A percentile compares a stretch with the other conserved stretches of the same genome.
Evolutionary conservation across 2,329 filamentous ascomycete genomes (phyloP).

Genomic region (Chrysoporthe cubensis): DNA sequence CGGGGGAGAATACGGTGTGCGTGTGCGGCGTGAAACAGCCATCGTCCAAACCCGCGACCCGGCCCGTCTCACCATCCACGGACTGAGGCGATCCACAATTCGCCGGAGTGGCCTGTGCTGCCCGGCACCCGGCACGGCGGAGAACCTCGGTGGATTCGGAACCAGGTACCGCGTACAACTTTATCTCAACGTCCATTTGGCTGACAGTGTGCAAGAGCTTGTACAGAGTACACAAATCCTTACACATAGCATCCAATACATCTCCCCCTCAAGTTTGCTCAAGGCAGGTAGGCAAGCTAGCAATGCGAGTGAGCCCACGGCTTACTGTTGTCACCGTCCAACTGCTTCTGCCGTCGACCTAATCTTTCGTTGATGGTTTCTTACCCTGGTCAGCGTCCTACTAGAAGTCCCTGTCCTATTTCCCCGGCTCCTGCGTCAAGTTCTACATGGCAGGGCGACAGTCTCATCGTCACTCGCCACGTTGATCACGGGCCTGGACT

Average conservation of each 20-base stretch:
- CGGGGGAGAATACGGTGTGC: neutral
- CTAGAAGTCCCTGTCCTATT: too few relatives aligned
- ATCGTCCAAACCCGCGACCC: neutral
- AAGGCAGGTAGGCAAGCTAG: too few relatives aligned
- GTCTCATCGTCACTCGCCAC: too few relatives aligned
- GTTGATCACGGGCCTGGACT: too few relatives aligned
- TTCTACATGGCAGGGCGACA: too few relatives aligned
- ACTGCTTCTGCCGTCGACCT: too few relatives aligned
- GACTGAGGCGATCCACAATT: neutral
- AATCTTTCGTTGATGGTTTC: too few relatives aligned
- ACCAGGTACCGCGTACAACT: neutral
- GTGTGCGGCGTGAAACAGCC: slow-evolving; percentile 2
- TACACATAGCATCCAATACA: neutral
- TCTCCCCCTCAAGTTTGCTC: too few relatives aligned
- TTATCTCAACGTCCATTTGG: neutral
- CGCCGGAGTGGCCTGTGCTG: neutral
- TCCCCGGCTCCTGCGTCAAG: too few relatives aligned
- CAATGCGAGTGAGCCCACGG: too few relatives aligned
- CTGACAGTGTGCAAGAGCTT: neutral
- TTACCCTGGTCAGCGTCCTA: too few relatives aligned
- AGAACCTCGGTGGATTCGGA: neutral
- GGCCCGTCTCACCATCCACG: slow-evolving; percentile 10
- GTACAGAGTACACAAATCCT: neutral
- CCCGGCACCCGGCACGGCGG: neutral
- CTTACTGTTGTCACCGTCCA: too few relatives aligned